Conservation (phyloP, 2,329 filamentous ascomycete species). For the Penicillium concentricum region DNA sequence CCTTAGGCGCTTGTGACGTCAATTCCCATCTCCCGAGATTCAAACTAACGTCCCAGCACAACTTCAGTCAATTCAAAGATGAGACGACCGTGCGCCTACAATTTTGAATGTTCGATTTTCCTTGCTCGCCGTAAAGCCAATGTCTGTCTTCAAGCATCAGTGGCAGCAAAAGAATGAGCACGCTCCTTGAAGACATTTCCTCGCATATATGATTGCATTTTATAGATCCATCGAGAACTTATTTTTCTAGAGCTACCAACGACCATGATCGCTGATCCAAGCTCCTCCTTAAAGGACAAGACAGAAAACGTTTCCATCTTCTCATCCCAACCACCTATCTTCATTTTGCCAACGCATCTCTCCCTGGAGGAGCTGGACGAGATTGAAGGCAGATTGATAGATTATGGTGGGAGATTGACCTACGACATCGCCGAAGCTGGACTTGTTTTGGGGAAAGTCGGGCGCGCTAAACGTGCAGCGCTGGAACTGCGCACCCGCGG, state of each 20-base stretch:
- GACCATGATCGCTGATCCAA: neutral
- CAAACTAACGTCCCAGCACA: neutral
- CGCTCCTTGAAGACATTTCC: neutral
- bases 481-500: slow-evolving; percentile 73
- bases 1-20: neutral
- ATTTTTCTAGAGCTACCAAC: neutral
- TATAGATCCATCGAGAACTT: neutral
- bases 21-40: neutral
- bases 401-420: slow-evolving; percentile 59
- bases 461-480: slow-evolving; percentile 66
- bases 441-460: slow-evolving; percentile 72
- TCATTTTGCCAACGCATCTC: slow-evolving; percentile 70
- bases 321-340: slow-evolving; percentile 61
- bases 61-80: neutral
- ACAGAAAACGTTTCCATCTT: slow-evolving; percentile 23
- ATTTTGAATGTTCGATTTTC: neutral
- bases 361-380: slow-evolving; percentile 60
- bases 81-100: neutral
- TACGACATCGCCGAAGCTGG: slow-evolving; percentile 70
- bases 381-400: slow-evolving; percentile 63
- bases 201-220: neutral
- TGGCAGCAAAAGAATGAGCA: neutral
- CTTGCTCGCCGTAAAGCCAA: neutral
- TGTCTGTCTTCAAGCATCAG: neutral
- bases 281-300: neutral